Conservation (phyloP, 129 eudicot species). For the Arctium minus region DNA sequence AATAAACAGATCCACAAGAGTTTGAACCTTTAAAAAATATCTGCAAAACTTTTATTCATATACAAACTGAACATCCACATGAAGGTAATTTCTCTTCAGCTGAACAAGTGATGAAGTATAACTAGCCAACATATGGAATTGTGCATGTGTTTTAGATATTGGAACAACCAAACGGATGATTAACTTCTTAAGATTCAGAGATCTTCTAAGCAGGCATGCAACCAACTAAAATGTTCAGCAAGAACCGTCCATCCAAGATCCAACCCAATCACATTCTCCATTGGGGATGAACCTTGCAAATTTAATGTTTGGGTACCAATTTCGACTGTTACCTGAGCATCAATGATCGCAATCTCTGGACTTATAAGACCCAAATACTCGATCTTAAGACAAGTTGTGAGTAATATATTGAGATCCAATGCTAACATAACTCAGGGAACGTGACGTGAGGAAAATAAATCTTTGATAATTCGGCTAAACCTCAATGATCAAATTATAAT, state of each 20-base stretch:
- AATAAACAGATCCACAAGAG: neutral
- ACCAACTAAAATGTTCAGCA: conserved; percentile 66
- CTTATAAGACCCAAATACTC: conserved; percentile 58
- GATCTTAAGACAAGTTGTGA: conserved; percentile 65
- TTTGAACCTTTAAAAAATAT: neutral
- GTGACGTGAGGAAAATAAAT: conserved; percentile 50
- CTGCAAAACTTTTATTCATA: conserved; percentile 30
- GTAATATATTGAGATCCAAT: conserved; percentile 59
- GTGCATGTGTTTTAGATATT: conserved; percentile 48
- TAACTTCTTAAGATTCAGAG: conserved; percentile 43
- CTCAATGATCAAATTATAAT: conserved; percentile 61
- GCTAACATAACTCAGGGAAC: conserved; percentile 68
- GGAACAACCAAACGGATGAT: conserved; percentile 59
- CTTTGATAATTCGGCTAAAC: conserved; percentile 72
- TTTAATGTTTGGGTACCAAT: conserved; percentile 52
- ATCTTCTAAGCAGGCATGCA: conserved; percentile 46
- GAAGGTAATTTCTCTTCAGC: conserved; percentile 58
- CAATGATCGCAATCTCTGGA: conserved; percentile 69
- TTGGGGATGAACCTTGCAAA: conserved; percentile 38
- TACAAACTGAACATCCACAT: conserved; percentile 58
- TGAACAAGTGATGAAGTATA: conserved; percentile 52
- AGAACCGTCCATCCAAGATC: conserved; percentile 75
- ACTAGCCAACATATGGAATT: conserved; percentile 56
- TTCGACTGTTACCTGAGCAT: conserved; percentile 63
- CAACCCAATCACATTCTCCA: conserved; percentile 54